Conservation (phyloP, 2,329 filamentous ascomycete genomes). For the Sporothrix sp. region DNA sequence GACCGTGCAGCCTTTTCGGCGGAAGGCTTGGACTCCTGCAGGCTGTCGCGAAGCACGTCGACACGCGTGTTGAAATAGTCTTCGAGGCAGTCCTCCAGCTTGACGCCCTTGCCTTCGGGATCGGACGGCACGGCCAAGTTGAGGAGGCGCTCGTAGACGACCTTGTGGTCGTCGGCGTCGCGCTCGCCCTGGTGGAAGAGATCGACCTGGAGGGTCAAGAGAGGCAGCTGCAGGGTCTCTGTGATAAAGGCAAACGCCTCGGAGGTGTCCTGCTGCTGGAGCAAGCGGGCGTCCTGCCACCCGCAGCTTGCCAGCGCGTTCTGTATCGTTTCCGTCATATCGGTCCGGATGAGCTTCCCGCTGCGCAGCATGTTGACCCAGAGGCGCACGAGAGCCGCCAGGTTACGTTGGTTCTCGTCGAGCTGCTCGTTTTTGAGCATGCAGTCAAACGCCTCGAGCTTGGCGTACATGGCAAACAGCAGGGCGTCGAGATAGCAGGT, state of each 20-base stretch:
- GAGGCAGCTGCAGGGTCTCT: constrained; percentile 73
- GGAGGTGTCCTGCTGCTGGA: constrained; percentile 89
- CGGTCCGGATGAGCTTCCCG: constrained; percentile 74
- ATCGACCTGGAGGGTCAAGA: constrained; percentile 87
- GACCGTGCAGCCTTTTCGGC: constrained; percentile 22
- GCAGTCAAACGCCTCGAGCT: constrained; percentile 81
- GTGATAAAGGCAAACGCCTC: constrained; percentile 95
- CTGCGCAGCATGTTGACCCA: constrained; percentile 90
- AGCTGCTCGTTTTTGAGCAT: constrained; percentile 77
- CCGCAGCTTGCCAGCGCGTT: constrained; percentile 75
- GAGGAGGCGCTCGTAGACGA: constrained; percentile 81
- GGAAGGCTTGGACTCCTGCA: constrained; percentile 43
- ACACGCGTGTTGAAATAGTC: constrained; percentile 92
- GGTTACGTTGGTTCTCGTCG: constrained; percentile 58
- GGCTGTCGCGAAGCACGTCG: constrained; percentile 68
- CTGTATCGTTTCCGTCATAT: constrained; percentile 58
- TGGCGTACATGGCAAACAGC: constrained; percentile 91
- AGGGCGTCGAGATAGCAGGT: constrained; percentile 94
- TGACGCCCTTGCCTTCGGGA: constrained; percentile 59
- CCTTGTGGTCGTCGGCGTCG: constrained; percentile 82
- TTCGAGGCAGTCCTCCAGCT: constrained; percentile 83
- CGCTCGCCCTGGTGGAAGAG: constrained; percentile 81
- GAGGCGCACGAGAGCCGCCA: constrained; percentile 69
- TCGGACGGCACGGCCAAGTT: constrained; percentile 83
- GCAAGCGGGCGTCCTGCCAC: constrained; percentile 67